Percentiles rank a stretch among this genome's conserved stretches.
These are phyloP conservation scores for Sporothrix brasiliensis DNA, from an alignment of 2,329 filamentous ascomycete genomes.

Conservation along the genomic window DNA sequence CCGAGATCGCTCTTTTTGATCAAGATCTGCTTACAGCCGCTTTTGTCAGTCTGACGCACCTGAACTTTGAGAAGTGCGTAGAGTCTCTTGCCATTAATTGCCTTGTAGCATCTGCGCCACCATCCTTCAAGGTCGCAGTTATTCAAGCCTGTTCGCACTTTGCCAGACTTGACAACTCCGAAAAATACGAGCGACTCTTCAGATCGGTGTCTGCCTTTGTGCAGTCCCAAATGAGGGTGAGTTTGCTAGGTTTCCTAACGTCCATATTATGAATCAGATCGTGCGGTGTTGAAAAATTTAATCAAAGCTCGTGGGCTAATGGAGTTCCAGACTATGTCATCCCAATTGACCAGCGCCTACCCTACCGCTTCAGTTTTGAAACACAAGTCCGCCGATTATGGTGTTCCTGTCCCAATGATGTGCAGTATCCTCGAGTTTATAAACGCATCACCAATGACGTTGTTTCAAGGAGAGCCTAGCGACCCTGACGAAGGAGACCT, in stretches of 20 bases:
- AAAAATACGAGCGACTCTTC: slow-evolving; percentile 60
- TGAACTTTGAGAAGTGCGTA: slow-evolving; percentile 62
- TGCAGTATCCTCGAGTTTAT: slow-evolving; percentile 62
- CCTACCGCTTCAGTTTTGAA: slow-evolving; percentile 47
- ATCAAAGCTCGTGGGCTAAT: not conserved
- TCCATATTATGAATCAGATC: too few relatives aligned
- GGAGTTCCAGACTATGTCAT: slow-evolving; percentile 45
- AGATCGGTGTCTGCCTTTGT: slow-evolving; percentile 59
- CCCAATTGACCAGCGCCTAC: slow-evolving; percentile 46
- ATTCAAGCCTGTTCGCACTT: slow-evolving; percentile 67
- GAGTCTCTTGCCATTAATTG: slow-evolving; percentile 61
- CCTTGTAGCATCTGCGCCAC: slow-evolving; percentile 59
- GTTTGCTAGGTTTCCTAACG: slow-evolving; percentile 26
- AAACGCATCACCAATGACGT: slow-evolving; percentile 55
- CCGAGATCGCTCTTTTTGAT: slow-evolving; percentile 58
- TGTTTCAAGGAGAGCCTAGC: slow-evolving; percentile 50
- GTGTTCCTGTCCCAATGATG: slow-evolving; percentile 49
- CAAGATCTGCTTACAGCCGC: slow-evolving; percentile 67
- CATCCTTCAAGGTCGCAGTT: slow-evolving; percentile 63
- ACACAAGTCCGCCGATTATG: slow-evolving; percentile 47
- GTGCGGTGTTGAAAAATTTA: not conserved
- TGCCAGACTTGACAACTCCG: slow-evolving; percentile 54
- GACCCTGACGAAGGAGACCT: slow-evolving; percentile 43
- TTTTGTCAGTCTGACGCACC: slow-evolving; percentile 65
- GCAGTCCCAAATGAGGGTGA: slow-evolving; percentile 59